Evolutionary conservation across 768 basidiomycete genomes (phyloP).

Genomic region (Auriscalpium orientale): DNA sequence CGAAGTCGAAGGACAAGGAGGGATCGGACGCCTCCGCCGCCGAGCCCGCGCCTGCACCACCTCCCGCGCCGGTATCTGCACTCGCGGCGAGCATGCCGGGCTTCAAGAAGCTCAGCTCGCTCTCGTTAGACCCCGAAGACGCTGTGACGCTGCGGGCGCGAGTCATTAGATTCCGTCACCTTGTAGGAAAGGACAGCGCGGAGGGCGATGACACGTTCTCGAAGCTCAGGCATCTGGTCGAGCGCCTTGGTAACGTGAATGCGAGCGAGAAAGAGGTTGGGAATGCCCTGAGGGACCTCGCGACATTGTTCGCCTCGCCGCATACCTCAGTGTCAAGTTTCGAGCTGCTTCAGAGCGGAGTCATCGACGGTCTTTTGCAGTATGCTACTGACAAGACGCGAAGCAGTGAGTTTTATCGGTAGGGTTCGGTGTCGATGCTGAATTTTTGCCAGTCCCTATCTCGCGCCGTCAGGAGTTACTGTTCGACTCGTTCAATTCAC

Average conservation of each 20-base stretch:
- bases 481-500: slow-evolving; percentile 65
- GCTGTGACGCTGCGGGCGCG: slow-evolving; percentile 88
- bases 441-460: slow-evolving; percentile 42
- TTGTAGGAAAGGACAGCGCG: slow-evolving; percentile 46
- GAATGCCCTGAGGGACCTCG: slow-evolving; percentile 65
- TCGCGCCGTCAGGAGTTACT: slow-evolving; percentile 69
- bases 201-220: slow-evolving; percentile 58
- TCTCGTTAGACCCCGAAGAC: slow-evolving; percentile 79
- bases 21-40: slow-evolving; percentile 29
- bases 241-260: slow-evolving; percentile 45
- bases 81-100: slow-evolving; percentile 42
- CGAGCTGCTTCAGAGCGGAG: slow-evolving; percentile 88
- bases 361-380: slow-evolving; percentile 78
- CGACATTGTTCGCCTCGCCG: slow-evolving; percentile 68
- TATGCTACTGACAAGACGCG: slow-evolving; percentile 69
- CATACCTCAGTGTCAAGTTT: slow-evolving; percentile 87
- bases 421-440: too few relatives aligned
- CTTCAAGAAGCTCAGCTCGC: slow-evolving; percentile 62
- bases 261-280: slow-evolving; percentile 57
- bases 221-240: slow-evolving; percentile 56
- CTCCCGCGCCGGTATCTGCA: slow-evolving; percentile 31
- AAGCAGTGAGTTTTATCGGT: slow-evolving; percentile 34
- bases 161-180: slow-evolving; percentile 79
- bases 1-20: slow-evolving; percentile 43
- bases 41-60: slow-evolving; percentile 26